Evolutionary conservation across 2,329 filamentous ascomycete genomes (phyloP).

Genomic region (Akanthomyces dipterigenus): DNA sequence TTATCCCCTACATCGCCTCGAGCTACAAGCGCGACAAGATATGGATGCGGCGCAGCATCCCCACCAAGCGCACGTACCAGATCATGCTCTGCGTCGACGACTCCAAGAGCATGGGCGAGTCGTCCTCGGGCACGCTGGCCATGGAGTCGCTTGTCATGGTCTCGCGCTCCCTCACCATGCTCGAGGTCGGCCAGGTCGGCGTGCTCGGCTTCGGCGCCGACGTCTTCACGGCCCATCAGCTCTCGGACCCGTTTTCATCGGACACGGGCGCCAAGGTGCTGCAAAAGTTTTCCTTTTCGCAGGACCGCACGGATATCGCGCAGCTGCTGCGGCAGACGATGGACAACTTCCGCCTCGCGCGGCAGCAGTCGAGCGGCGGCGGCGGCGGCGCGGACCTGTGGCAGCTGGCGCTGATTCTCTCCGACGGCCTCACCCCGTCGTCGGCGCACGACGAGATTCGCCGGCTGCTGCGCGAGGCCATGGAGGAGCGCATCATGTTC

Average conservation of each 20-base stretch:
- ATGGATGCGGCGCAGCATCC: constrained; percentile 92
- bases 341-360: constrained; percentile 71
- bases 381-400: constrained; percentile 66
- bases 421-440: constrained; percentile 83
- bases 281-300: constrained; percentile 76
- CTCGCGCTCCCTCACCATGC: constrained; percentile 77
- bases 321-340: constrained; percentile 72
- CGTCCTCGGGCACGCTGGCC: constrained; percentile 67
- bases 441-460: constrained; percentile 75
- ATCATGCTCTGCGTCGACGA: constrained; percentile 97
- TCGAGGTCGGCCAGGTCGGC: constrained; percentile 90
- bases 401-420: constrained; percentile 91
- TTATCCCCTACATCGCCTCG: constrained; percentile 98
- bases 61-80: constrained; percentile 91
- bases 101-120: constrained; percentile 86
- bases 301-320: constrained; percentile 79
- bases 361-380: constrained; percentile 46
- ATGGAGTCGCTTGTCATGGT: constrained; percentile 94
- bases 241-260: constrained; percentile 72
- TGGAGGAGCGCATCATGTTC: constrained; percentile 93
- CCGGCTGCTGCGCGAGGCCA: constrained; percentile 74
- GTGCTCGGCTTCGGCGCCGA: constrained; percentile 83
- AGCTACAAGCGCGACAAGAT: constrained; percentile 99
- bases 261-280: constrained; percentile 75
- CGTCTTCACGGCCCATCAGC: constrained; percentile 78